Evolutionary conservation across 1,284 basidiomycete species (phyloP), one percentile per base, ranked within the genome.

Genomic region (Apiotrichum sp.): DNA sequence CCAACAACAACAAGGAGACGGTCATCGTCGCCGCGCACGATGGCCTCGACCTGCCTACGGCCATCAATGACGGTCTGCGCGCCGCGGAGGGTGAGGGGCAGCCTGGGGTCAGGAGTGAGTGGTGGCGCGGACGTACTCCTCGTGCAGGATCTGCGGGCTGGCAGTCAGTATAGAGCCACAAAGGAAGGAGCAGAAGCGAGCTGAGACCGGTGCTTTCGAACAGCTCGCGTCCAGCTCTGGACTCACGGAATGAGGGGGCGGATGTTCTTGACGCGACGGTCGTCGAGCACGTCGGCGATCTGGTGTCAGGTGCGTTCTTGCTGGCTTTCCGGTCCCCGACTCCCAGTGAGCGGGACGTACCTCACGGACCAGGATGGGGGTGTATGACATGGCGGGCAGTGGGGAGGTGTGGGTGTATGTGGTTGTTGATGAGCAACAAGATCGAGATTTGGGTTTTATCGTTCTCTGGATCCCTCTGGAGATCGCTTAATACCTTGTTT

Each of bases 1-100:
- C 89, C 88, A 54, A 93, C 86, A 41, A 95, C 85, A 6, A 97
- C 90, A 52, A 93, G 77, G 29, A 97, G 79, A 54, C 92, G 83
- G 76, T 96, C 92, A 75, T 96, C 92, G 57, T 86, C 82, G 22
- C 91, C 90, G 61, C 81, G 83, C 41, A 95, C 79, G 53, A 95
- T 83, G 36, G 83, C 83, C 74, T 95, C 91, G 3, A 85, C 84
- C 31, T 83, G 82, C 59, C 82, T 77, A 55, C 91, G 85, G n/a
- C 90, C 91, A 64, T 91, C 85, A 9, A 93, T 78, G 9, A 95
- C 87, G 1, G 91, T 73, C 63, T 74, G 73, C 31, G 74, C 74
- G 40, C 74, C 73, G 44, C 72, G 62, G 4, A 77, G 64, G 13
- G 75, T 72, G 31, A 76, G 67, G 0, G 73, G 75, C 6, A 75